These are phyloP conservation scores for Cyclotella choctawhatcheeana DNA, from an alignment of 108 stramenopile genomes.

Conservation along the genomic window DNA sequence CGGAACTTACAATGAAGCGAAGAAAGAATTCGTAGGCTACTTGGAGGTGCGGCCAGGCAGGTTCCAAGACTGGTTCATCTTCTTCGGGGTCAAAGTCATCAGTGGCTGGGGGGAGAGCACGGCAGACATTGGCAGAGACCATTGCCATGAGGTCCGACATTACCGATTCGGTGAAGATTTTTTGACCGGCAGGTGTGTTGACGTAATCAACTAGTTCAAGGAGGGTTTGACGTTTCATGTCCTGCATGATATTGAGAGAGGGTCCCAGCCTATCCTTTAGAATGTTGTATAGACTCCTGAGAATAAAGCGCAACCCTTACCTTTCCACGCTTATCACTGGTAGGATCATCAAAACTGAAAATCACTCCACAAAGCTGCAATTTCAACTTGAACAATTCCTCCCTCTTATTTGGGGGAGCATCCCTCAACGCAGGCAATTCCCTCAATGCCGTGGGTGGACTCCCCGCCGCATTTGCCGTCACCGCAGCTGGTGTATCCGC, in stretches of 20 bases:
- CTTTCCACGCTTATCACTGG: constrained; percentile 83
- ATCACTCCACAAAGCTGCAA: constrained; percentile 86
- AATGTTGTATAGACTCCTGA: too few relatives aligned
- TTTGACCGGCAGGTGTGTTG: constrained; percentile 97
- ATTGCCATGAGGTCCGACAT: constrained; percentile 91
- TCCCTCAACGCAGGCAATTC: constrained; percentile 85
- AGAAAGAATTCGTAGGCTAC: constrained; percentile 99
- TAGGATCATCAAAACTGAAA: constrained; percentile 89
- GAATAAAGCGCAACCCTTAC: constrained; percentile 1
- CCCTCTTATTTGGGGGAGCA: constrained; percentile 82
- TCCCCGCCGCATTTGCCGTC: constrained; percentile 18
- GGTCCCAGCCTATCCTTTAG: too few relatives aligned
- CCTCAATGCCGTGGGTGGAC: constrained; percentile 47
- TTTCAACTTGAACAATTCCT: constrained; percentile 88
- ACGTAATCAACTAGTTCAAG: constrained; percentile 98
- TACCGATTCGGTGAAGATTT: constrained; percentile 96
- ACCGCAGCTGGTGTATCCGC: background rate
- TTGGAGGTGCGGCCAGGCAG: constrained; percentile 98
- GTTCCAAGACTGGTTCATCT: constrained; percentile 98
- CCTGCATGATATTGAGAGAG: too few relatives aligned
- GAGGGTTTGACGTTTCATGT: constrained; percentile 97
- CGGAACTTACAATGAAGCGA: constrained; percentile 94
- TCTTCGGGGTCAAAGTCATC: constrained; percentile 99
- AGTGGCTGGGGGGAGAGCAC: constrained; percentile 95
- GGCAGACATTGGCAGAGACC: constrained; percentile 96